Evolutionary conservation across 2,329 filamentous ascomycete species (phyloP), one percentile per base, ranked within the genome.

Genomic region (Diaporthe destruens): DNA sequence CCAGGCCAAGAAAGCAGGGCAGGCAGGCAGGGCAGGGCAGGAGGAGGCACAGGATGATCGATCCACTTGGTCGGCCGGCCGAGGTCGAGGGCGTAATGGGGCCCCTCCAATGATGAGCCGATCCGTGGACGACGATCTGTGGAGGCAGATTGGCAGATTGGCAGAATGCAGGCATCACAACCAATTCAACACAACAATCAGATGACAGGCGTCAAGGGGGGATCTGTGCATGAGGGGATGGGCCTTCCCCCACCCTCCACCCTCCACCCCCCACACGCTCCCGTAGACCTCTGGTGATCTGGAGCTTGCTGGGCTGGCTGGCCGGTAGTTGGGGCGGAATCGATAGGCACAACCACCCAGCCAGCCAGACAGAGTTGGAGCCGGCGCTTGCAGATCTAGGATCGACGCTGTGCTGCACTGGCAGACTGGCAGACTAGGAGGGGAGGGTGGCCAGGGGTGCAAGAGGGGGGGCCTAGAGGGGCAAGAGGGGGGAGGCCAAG

Each of bases 371-470:
- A 49, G 59, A 63, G 59, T 23, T 61, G 7, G 36, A 44, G 59
- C 25, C 39, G 59, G 59, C 44, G 61, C 23, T 20, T 65, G 61
- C 61, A 65, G 61, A 65, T 65, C 61, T 65, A n/a, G 61, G 61
- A 51, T 65, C 61, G 61, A 65, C 61, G 44, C 23, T 65, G 59
- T 65, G 12, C 9, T 65, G 59, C 44, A 65, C 34, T 8, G 34
- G 29, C 20, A 5, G 18, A 42, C 29, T 29, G 5, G 29, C 29
- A 29, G 29, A 29, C 29, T 29, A 18, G 42, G 59, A 8, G 42
- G 42, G 6, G 18, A 18, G 14, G 42, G 42, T 16, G 42, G 16
- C 34, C 34, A 36, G 9, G 34, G 34, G 9, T n/a, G n/a, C n/a
- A n/a, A n/a, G n/a, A n/a, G n/a, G n/a, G n/a, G n/a, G n/a, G n/a